Conservation (phyloP, 371 early-diverging fungal species). For the Saksenaea vasiformis region DNA sequence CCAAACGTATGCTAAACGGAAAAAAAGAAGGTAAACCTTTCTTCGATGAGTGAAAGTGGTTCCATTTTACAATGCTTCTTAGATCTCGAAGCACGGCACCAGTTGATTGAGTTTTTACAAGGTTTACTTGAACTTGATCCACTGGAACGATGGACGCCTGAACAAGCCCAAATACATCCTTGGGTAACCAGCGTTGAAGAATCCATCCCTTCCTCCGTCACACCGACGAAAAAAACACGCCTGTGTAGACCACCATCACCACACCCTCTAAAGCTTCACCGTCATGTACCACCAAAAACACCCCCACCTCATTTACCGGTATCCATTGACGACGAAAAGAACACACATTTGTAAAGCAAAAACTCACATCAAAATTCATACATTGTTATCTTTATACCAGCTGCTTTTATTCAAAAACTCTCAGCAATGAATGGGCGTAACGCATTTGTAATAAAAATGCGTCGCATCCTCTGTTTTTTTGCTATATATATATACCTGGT, state of each 20-base stretch:
- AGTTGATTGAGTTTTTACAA: slow-evolving; percentile 85
- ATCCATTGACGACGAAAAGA: too few species aligned
- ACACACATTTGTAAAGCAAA: too few species aligned
- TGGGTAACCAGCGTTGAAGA: slow-evolving; percentile 82
- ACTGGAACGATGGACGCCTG: slow-evolving; percentile 85
- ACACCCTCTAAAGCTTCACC: too few species aligned
- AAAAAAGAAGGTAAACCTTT: slow-evolving; percentile 4
- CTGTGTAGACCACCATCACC: background rate
- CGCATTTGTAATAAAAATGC: too few species aligned
- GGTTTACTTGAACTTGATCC: slow-evolving; percentile 87
- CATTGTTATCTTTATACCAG: too few species aligned
- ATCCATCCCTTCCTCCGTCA: slow-evolving; percentile 38
- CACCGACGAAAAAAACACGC: background rate
- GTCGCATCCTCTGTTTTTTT: too few species aligned
- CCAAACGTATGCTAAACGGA: background rate
- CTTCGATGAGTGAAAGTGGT: background rate
- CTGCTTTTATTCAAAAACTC: too few species aligned
- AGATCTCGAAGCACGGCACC: slow-evolving; percentile 56
- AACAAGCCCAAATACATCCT: slow-evolving; percentile 88
- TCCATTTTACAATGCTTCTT: background rate
- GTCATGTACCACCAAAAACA: too few species aligned
- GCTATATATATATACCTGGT: too few species aligned
- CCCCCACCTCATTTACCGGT: too few species aligned
- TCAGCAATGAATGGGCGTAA: too few species aligned
- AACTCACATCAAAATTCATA: too few species aligned